Evolutionary conservation across 805 yeast species (phyloP).

Genomic region (Spathaspora arborariae): DNA sequence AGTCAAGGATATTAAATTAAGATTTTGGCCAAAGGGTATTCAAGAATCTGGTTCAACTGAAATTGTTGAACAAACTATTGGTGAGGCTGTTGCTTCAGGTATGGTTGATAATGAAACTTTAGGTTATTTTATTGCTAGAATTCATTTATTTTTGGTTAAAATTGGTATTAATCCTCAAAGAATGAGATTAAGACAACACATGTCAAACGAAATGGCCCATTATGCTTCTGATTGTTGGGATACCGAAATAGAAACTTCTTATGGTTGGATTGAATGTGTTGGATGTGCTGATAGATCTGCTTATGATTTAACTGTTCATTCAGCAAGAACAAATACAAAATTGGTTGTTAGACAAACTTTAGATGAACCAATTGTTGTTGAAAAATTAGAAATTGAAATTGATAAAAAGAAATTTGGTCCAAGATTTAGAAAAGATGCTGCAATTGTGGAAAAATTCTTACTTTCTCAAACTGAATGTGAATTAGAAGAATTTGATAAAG

Average conservation of each 20-base stretch:
- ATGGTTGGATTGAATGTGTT: slow-evolving; percentile 99
- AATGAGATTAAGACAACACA: slow-evolving; percentile 96
- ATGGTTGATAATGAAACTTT: slow-evolving; percentile 96
- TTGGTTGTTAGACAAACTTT: slow-evolving; percentile 90
- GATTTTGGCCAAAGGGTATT: slow-evolving; percentile 79
- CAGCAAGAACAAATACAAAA: slow-evolving; percentile 93
- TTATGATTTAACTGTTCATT: slow-evolving; percentile 91
- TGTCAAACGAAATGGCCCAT: slow-evolving; percentile 99
- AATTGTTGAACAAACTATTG: slow-evolving; percentile 62
- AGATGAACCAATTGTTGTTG: slow-evolving; percentile 78
- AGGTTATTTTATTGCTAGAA: slow-evolving; percentile 95
- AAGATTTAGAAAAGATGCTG: slow-evolving; percentile 94
- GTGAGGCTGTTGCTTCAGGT: slow-evolving; percentile 84
- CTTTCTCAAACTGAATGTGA: slow-evolving; percentile 76
- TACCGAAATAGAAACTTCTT: slow-evolving; percentile 91
- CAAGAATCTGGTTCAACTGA: slow-evolving; percentile 84
- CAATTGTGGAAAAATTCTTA: slow-evolving; percentile 82
- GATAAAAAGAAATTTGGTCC: slow-evolving; percentile 98
- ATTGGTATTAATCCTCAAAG: slow-evolving; percentile 86
- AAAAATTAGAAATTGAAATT: slow-evolving; percentile 77
- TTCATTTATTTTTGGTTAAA: slow-evolving; percentile 74
- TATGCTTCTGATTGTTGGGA: slow-evolving; percentile 99
- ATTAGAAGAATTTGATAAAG: slow-evolving; percentile 69
- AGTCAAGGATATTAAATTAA: slow-evolving; percentile 67
- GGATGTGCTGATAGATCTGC: slow-evolving; percentile 99